These are phyloP conservation scores for Cystobasidiaceae sp. DNA, from an alignment of 1,284 basidiomycete genomes.

Conservation along the genomic window DNA sequence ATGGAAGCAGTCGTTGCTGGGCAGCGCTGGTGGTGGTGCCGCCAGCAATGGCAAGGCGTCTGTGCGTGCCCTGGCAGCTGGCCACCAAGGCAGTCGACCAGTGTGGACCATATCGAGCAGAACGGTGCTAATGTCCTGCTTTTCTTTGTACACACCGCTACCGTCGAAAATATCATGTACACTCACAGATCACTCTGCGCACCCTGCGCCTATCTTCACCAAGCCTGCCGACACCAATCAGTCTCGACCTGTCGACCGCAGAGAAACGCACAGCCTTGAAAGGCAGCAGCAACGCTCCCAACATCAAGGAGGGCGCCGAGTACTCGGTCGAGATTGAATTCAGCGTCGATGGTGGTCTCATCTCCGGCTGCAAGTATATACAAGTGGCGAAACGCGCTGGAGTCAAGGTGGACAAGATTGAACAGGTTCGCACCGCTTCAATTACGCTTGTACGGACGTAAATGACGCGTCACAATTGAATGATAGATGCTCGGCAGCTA, in stretches of 20 bases:
- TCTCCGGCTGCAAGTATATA: conserved; percentile 47
- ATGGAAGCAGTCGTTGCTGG: conserved; percentile 47
- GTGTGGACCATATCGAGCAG: neutral
- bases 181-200: conserved; percentile 8
- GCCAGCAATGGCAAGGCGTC: conserved; percentile 33
- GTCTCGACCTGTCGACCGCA: conserved; percentile 41
- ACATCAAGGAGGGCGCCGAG: conserved; percentile 47
- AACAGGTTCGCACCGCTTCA: too few relatives aligned
- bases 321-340: conserved; percentile 47
- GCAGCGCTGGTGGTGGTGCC: conserved; percentile 36
- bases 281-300: conserved; percentile 43
- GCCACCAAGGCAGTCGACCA: too few relatives aligned
- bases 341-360: conserved; percentile 44
- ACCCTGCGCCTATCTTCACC: conserved; percentile 43
- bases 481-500: conserved; percentile 48
- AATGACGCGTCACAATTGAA: too few relatives aligned
- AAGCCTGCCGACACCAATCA: conserved; percentile 41
- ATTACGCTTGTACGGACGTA: too few relatives aligned
- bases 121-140: neutral
- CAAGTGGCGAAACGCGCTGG: conserved; percentile 48
- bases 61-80: too few relatives aligned
- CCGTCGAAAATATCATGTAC: too few relatives aligned
- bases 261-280: conserved; percentile 43
- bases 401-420: conserved; percentile 44
- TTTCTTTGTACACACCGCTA: neutral